Evolutionary conservation across 1,284 basidiomycete genomes (phyloP), one percentile per base, ranked within the genome.

Genomic region (Entoloma clypeatum): DNA sequence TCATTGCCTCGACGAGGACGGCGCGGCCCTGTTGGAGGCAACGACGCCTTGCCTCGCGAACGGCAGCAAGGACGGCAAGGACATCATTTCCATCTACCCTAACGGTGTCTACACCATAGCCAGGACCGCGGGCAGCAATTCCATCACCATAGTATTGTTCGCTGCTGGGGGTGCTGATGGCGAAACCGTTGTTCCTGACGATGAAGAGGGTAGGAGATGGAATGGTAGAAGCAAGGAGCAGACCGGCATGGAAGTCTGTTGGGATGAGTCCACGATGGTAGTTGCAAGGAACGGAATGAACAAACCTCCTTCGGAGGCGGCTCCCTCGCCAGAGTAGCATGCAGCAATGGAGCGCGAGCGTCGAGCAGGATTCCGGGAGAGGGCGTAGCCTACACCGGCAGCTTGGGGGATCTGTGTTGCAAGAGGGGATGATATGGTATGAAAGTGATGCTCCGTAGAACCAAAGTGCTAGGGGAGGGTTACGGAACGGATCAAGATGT

Each of bases 321-420:
- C 81, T 34, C 83, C 82, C 59, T 81, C 77, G n/a, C 93, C 94
- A 54, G 95, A 94, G 65, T 85, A 96, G 46, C 92, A 92, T 5
- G 84, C 86, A 0, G 92, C 92, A 34, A 93, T 86, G 49, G 84
- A 85, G 47, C 76, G 76, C 14, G 78, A 74, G 38, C 86, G 74
- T 28, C 92, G 75, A 26, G 67, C 68, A 0, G 88, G 86, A 46
- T 85, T 84, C 3, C 90, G 78, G 58, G 87, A 88, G 40, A 97
- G 71, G 1, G 92, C 91, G 59, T 89, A 96, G 0, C 79, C 93
- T 4, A 95, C 90, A 4, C 94, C 94, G 0, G 93, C 92, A 5
- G 92, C 94, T 64, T 96, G 92, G 0, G 93, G 94, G 49, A 97
- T 92, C 65, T 97, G 93, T 0, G 93, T 97, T 2, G 87, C 90